Percentiles rank a stretch among this genome's conserved stretches.
These are phyloP conservation scores for Dryadomyces sulphureus DNA, from an alignment of 2,329 filamentous ascomycete species.

Conservation along the genomic window DNA sequence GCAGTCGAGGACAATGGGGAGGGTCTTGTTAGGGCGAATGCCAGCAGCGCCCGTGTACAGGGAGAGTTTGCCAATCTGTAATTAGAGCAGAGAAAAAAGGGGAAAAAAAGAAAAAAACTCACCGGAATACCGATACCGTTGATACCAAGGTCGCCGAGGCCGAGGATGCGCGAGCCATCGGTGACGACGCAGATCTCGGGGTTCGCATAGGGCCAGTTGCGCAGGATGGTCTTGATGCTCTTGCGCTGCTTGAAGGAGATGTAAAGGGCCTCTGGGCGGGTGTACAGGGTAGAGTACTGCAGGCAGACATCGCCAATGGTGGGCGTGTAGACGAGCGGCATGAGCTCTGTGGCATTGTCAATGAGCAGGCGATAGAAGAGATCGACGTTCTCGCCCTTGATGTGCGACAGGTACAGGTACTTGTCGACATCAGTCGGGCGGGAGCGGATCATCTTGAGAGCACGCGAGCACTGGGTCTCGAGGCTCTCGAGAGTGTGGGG, in stretches of 20 bases:
- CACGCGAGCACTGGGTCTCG: conserved; percentile 46
- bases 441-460: conserved; percentile 59
- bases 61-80: conserved; percentile 77
- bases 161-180: conserved; percentile 83
- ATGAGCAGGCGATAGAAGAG: conserved; percentile 74
- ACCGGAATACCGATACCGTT: conserved; percentile 96
- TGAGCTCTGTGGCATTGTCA: conserved; percentile 59
- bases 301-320: conserved; percentile 93
- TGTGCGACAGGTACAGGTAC: conserved; percentile 65
- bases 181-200: conserved; percentile 96
- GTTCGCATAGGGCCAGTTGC: conserved; percentile 80
- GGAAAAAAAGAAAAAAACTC: conserved; percentile 20
- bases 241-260: conserved; percentile 91
- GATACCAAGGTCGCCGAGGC: conserved; percentile 86
- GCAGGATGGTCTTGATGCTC: conserved; percentile 73
- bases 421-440: conserved; percentile 62
- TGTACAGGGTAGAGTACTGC: conserved; percentile 92
- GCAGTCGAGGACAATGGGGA: conserved; percentile 52
- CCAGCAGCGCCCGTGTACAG: conserved; percentile 93
- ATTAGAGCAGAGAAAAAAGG: background rate
- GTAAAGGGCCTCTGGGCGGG: conserved; percentile 87
- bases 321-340: conserved; percentile 75
- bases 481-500: conserved; percentile 48
- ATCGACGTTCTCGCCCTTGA: conserved; percentile 64
- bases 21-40: conserved; percentile 78